Conservation (phyloP, 2,329 filamentous ascomycete species). For the Fusarium nelsonii region DNA sequence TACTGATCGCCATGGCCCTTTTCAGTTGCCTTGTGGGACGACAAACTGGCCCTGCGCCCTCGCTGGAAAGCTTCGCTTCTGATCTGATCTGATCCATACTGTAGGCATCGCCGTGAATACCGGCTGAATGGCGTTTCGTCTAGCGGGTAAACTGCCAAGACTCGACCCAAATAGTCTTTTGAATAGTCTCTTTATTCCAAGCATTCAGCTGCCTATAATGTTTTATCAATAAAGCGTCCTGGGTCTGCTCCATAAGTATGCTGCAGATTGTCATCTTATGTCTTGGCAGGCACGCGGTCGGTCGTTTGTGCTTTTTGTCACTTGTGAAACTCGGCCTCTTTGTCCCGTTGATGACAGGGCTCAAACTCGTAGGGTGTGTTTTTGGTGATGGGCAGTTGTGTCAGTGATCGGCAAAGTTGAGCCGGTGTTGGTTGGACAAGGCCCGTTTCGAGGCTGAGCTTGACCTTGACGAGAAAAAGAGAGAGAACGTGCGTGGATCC, state of each 20-base stretch:
- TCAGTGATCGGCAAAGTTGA: constrained; percentile 26
- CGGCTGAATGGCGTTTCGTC: background rate
- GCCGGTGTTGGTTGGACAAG: constrained; percentile 19
- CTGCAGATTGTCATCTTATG: background rate
- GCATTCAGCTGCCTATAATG: background rate
- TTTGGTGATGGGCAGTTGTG: constrained; percentile 6
- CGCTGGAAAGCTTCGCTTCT: constrained; percentile 21
- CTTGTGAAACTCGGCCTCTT: constrained; percentile 21
- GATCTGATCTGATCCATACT: background rate
- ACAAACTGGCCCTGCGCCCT: constrained; percentile 3
- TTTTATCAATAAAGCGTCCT: background rate
- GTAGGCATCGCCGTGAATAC: constrained; percentile 14
- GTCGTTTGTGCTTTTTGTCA: background rate
- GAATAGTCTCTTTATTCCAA: background rate
- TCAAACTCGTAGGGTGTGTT: constrained; percentile 2
- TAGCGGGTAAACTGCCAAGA: background rate
- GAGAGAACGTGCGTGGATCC: constrained; percentile 21
- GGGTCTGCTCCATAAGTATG: background rate
- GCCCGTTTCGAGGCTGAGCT: constrained; percentile 32
- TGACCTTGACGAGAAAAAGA: constrained; percentile 7
- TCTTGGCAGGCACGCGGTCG: constrained; percentile 27
- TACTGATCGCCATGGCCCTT: constrained; percentile 23
- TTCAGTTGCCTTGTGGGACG: constrained; percentile 27
- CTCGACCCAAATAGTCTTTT: background rate
- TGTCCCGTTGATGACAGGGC: constrained; percentile 12